These are phyloP conservation scores for Tuber borchii DNA, from an alignment of 495 filamentous ascomycete species.

Conservation along the genomic window DNA sequence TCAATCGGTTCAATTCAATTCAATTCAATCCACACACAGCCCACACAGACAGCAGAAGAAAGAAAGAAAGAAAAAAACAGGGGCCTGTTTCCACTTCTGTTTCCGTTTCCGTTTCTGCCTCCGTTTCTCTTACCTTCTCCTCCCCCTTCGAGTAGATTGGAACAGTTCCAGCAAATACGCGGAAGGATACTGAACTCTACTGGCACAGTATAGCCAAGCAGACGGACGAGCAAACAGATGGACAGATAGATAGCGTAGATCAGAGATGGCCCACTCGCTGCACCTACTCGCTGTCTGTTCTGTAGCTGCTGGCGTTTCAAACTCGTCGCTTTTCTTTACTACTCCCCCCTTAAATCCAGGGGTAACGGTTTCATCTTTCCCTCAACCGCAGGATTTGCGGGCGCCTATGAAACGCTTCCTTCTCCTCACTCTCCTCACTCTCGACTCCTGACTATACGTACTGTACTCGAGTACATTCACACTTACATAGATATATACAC, in stretches of 20 bases:
- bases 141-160: not conserved
- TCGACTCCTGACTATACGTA: slow-evolving; percentile 8
- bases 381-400: slow-evolving; percentile 35
- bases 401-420: slow-evolving; percentile 35
- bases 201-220: not conserved
- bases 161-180: not conserved
- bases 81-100: not conserved
- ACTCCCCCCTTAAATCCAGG: slow-evolving; percentile 24
- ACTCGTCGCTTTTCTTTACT: not conserved
- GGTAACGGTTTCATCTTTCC: slow-evolving; percentile 29
- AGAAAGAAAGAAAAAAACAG: slow-evolving; percentile 8
- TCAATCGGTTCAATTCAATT: not conserved
- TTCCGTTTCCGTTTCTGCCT: not conserved
- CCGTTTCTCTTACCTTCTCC: not conserved
- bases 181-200: not conserved
- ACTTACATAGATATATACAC: slow-evolving; percentile 18
- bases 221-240: not conserved
- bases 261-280: not conserved
- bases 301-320: slow-evolving; percentile 33
- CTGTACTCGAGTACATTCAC: slow-evolving; percentile 14
- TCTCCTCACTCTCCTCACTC: slow-evolving; percentile 4
- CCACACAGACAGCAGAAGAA: slow-evolving; percentile 11
- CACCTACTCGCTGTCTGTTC: not conserved
- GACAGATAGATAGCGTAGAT: not conserved
- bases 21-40: not conserved